Conservation (phyloP, 768 basidiomycete species). For the Lentinula edodes region DNA sequence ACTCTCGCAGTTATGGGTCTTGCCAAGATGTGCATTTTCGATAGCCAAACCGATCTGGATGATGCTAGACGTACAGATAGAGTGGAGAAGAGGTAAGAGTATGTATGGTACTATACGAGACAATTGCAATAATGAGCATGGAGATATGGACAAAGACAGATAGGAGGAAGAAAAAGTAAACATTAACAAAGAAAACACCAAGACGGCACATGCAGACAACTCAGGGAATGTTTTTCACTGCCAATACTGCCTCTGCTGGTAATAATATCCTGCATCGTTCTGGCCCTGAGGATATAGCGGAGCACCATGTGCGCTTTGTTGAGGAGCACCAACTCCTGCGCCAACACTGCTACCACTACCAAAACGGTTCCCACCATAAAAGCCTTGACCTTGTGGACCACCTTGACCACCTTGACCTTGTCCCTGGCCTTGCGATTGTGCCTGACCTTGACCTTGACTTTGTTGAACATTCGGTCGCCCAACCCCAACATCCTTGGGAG, state of each 20-base stretch:
- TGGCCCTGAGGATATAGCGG: constrained; percentile 61
- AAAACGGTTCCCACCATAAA: constrained; percentile 44
- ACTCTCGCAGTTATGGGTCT: neutral
- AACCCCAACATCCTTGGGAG: constrained; percentile 56
- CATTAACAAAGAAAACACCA: constrained; percentile 8
- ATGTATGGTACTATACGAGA: constrained; percentile 13
- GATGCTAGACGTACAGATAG: constrained; percentile 16
- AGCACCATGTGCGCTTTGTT: constrained; percentile 35
- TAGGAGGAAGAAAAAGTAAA: constrained; percentile 15
- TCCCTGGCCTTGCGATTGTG: constrained; percentile 40
- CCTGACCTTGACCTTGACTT: constrained; percentile 34
- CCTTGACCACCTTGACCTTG: constrained; percentile 40
- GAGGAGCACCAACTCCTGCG: constrained; percentile 33
- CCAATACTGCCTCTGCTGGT: constrained; percentile 57
- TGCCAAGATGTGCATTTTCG: neutral
- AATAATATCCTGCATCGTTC: constrained; percentile 67
- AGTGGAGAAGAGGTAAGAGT: constrained; percentile 8
- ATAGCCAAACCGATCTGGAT: constrained; percentile 7
- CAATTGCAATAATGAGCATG: constrained; percentile 15
- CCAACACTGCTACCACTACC: constrained; percentile 30
- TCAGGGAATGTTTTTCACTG: constrained; percentile 30
- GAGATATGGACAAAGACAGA: constrained; percentile 10
- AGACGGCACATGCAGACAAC: constrained; percentile 4
- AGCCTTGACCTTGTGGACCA: constrained; percentile 46
- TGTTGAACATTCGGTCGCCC: constrained; percentile 36